phyloP scores from a whole-genome alignment of 106 monocot species.

The Posidonia australis region DNA sequence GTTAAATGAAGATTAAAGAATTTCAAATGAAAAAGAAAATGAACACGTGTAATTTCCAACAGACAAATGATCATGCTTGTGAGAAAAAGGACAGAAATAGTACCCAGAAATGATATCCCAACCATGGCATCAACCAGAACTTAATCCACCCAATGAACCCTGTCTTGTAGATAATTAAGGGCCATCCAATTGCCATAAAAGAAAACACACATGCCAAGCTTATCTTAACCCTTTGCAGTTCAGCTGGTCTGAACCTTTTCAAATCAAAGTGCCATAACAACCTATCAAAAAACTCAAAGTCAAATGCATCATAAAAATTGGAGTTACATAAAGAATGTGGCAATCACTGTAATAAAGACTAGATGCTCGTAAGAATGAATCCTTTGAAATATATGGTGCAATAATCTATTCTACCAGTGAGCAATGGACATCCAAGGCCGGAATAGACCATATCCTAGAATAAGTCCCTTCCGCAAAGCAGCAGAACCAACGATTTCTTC shows the following conservation, averaged over 20 bases:
- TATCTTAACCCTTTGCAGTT: slow-evolving; percentile 76
- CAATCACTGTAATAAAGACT: too few species aligned
- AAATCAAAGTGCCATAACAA: slow-evolving; percentile 71
- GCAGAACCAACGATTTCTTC: slow-evolving; percentile 53
- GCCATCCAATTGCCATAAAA: slow-evolving; percentile 87
- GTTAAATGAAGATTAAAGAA: not conserved
- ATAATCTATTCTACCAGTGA: slow-evolving; percentile 54
- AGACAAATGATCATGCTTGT: too few species aligned
- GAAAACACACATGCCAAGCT: slow-evolving; percentile 91
- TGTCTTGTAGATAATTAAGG: slow-evolving; percentile 59
- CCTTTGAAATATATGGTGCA: not conserved
- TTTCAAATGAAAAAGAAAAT: not conserved
- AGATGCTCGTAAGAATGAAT: too few species aligned
- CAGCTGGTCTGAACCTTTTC: slow-evolving; percentile 82
- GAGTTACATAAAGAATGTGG: not conserved
- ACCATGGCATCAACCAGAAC: slow-evolving; percentile 93
- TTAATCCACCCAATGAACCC: slow-evolving; percentile 91
- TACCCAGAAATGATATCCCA: slow-evolving; percentile 97
- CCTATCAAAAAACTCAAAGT: slow-evolving; percentile 30
- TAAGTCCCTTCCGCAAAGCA: slow-evolving; percentile 46
- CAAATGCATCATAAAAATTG: not conserved
- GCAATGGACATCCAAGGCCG: slow-evolving; percentile 93
- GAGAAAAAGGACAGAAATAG: not conserved
- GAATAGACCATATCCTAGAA: slow-evolving; percentile 75
- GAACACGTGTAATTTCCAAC: too few species aligned